Evolutionary conservation across 345 rosid genomes (phyloP), one percentile per base, ranked within the genome.

Genomic region (Eucalyptus pauciflora): DNA sequence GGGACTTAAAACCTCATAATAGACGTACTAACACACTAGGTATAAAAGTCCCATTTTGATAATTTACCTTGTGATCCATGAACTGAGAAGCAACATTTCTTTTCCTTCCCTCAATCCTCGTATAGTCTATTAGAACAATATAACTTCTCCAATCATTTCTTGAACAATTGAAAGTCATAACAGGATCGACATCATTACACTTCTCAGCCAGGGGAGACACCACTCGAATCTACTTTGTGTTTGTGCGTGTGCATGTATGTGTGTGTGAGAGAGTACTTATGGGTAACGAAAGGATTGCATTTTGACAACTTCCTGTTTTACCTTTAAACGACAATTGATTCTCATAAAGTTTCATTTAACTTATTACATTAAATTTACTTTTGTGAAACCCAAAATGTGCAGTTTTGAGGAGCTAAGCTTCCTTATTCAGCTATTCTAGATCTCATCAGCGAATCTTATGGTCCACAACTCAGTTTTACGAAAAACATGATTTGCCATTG

Each of bases 361-460:
- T 89, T 86, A 94, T 91, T 92, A 94, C 94, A 76, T 37, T 76
- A 10, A 76, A 6, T 37, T 37, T 76, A 76, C 1, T 10, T 10
- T 37, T 76, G 46, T 10, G 22, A 76, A 76, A 20, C 15, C 46
- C 14, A 37, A 76, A 18, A 37, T 76, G 48, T 18, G 4, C 43
- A 18, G 48, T 41, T 20, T 76, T 76, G 27, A 37, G 83, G 46
- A 76, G 83, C 83, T 76, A 10, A 20, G 43, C 27, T 37, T 10
- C 83, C 83, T 76, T 76, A 3, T 5, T 37, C 83, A 37, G 83
- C 83, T 37, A 76, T 76, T 76, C 46, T 37, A 76, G 27, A 37
- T 76, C 27, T 76, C 48, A 6, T 76, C 48, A 37, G 48, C 1
- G 8, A 10, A 10, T 76, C 27, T 76, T 18, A 41, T 3, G 27